Base-by-base conservation (phyloP, 441 rosid genomes). In the Populus trichocarpa region DNA sequence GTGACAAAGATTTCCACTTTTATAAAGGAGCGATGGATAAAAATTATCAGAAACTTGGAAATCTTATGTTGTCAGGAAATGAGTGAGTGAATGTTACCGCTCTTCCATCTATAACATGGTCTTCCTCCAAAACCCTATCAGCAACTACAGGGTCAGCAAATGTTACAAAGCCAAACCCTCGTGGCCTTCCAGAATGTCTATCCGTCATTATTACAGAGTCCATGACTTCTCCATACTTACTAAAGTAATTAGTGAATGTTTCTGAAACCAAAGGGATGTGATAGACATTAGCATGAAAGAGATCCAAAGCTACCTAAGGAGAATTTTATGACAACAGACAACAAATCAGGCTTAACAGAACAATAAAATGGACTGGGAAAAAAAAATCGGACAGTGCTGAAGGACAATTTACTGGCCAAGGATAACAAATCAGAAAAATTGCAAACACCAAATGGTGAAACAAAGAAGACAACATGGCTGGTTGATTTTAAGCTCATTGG, bases 121-220 rank as follows among this genome's bases (percentile, higher is more conserved):
- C 79, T 18, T 91, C 93, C 77, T 90, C 92, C 71, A 92, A 90
- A 72, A 91, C 99, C 85, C 88, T 88, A 75, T 92, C 97, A 13
- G 91, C 97, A 50, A 87, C 97, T 36, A 87, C 86, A 76, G 94
- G 83, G 78, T 94, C 98, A 46, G 93, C 90, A 78, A 86, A 94
- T 35, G 97, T 96, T 22, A 96, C 89, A 86, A 96, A 96, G 38
- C 99, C 97, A 69, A 92, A 96, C 61, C 99, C 98, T 32, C 98
- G 84, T 18, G 99, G 98, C 76, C 91, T 90, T 57, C 99, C 97
- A 4, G 96, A 86, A 81, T 87, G 81, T 35, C 97, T 88, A 83
- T 96, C 98, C 78, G 87, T 87, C 97, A 96, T 96, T 57, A 96
- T 96, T 59, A 96, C 96, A 0, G 94, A 90, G 80, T 96, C 98